Base-by-base conservation (phyloP, 208 protist genomes). In the Leishmania tarentolae region DNA sequence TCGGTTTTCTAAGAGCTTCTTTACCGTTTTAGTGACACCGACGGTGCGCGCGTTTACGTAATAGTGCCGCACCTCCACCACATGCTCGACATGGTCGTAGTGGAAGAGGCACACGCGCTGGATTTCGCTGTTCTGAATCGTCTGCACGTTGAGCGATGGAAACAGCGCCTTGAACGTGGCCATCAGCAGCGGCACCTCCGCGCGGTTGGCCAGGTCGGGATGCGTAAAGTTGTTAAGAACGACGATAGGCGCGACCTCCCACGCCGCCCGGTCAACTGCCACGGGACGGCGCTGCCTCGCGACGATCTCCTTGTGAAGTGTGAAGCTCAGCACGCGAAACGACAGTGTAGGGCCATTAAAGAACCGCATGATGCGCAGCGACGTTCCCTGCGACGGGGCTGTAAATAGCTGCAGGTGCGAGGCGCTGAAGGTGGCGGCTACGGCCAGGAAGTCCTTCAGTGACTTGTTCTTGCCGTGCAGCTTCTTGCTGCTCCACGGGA, bases 201-300 rank as follows among this genome's bases (percentile, higher is more conserved):
- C 88, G 11, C 92, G 88, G 21, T 65, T 73, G 21, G 82, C 76
- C 2, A 91, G 87, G 70, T 95, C 91, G 6, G 93, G 92, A 78
- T 95, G 90, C 3, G 89, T 92, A 81, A 98, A 98, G 88, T 98
- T 96, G 83, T 97, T 98, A n/a, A 98, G 87, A 70, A 97, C 92
- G 15, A 97, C 93, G 69, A 98, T 92, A 31, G 96, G 96, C 15
- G 96, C 89, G n/a, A 93, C 89, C 6, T 96, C 88, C 91, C 91
- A 98, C 61, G 94, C 89, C 9, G 89, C 81, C 13, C 87, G 80
- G 72, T 88, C 84, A 19, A 97, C 69, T 59, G 87, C 77, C 8
- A 84, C 84, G n/a, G 90, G 89, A 1, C 93, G 91, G 17, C 93
- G 94, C 83, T 96, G 93, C 72, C 88, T 84, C 19, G 93, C 88